Percentiles rank a stretch among this genome's conserved stretches.
These are phyloP conservation scores for Arthrobotrys sinensis DNA, from an alignment of 2,329 filamentous ascomycete genomes.

Conservation along the genomic window DNA sequence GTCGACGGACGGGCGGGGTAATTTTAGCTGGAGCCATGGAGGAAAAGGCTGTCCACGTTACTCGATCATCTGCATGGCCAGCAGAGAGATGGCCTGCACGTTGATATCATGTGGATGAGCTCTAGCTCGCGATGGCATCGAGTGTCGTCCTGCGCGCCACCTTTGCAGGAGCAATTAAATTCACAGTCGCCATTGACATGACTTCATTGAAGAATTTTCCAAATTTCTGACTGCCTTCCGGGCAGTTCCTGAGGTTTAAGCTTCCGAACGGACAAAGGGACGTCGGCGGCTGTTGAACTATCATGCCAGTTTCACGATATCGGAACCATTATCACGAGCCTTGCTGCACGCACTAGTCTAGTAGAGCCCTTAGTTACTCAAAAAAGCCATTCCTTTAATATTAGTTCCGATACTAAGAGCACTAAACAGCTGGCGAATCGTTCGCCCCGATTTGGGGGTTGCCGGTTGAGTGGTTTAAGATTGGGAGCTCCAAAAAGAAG, in stretches of 20 bases:
- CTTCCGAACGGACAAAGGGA: slow-evolving; percentile 33
- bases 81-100: slow-evolving; percentile 38
- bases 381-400: slow-evolving; percentile 3
- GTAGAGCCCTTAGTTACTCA: neutral
- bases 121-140: neutral
- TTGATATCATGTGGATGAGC: slow-evolving; percentile 38
- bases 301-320: slow-evolving; percentile 44
- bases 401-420: slow-evolving; percentile 29
- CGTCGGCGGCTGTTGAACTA: slow-evolving; percentile 26
- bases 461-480: slow-evolving; percentile 60
- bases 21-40: neutral
- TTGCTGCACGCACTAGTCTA: slow-evolving; percentile 28
- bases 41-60: slow-evolving; percentile 12
- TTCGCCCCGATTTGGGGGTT: slow-evolving; percentile 40
- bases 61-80: slow-evolving; percentile 45
- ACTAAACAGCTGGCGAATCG: slow-evolving; percentile 14
- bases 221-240: slow-evolving; percentile 7
- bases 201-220: neutral
- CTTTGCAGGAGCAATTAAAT: slow-evolving; percentile 5
- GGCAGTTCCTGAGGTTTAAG: slow-evolving; percentile 5
- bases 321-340: slow-evolving; percentile 58
- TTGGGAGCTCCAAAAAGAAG: slow-evolving; percentile 60
- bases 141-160: slow-evolving; percentile 7
- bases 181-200: neutral
- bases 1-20: slow-evolving; percentile 28